Conservation (phyloP, 139 green algal genomes). For the Chlorella sp. region DNA sequence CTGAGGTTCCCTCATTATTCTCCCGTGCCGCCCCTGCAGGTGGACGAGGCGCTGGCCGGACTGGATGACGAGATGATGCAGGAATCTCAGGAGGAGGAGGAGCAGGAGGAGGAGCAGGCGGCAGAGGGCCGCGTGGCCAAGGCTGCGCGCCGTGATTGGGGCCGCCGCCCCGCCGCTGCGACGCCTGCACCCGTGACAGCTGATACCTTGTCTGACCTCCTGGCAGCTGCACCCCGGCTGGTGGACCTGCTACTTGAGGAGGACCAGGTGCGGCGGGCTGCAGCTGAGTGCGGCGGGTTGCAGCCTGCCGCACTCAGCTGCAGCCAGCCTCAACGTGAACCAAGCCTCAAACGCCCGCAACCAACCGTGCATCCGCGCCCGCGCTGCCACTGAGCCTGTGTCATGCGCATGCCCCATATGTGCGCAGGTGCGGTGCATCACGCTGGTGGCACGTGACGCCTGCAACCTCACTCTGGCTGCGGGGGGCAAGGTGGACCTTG, state of each 20-base stretch:
- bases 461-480: constrained; percentile 5
- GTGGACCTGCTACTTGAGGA: constrained; percentile 19
- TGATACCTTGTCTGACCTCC: neutral
- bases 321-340: no score
- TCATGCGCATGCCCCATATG: neutral
- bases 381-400: neutral
- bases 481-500: neutral
- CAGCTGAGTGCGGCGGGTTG: neutral
- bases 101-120: neutral
- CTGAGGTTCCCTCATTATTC: no score
- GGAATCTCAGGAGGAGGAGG: neutral
- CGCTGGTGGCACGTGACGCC: neutral
- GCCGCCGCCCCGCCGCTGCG: neutral
- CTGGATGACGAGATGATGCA: neutral
- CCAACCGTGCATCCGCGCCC: neutral
- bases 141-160: neutral
- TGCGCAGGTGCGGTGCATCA: constrained; percentile 1
- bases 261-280: neutral
- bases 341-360: no score
- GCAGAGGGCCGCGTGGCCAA: neutral
- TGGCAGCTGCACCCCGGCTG: neutral
- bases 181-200: neutral
- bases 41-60: neutral
- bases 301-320: neutral
- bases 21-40: neutral